Percentiles rank a stretch among this genome's conserved stretches.
These are phyloP conservation scores for Lasiosphaeria ovina DNA, from an alignment of 495 filamentous ascomycete genomes.

Conservation along the genomic window DNA sequence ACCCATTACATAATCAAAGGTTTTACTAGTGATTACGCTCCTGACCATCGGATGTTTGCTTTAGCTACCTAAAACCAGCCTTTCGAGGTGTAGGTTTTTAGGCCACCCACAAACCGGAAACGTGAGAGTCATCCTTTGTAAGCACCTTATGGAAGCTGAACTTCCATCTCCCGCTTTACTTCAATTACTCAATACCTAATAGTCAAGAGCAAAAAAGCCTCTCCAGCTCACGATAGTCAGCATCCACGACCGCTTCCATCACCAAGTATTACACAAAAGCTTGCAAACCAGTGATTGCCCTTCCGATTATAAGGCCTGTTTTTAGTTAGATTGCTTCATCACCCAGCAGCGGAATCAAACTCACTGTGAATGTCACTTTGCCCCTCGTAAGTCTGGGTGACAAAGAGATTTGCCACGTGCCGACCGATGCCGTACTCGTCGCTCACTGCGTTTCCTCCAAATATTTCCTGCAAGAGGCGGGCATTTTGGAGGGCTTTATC, in stretches of 20 bases:
- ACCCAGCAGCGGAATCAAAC: conserved; percentile 30
- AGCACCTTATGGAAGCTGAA: no score
- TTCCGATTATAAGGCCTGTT: conserved; percentile 58
- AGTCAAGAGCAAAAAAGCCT: not conserved
- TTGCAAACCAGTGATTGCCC: conserved; percentile 60
- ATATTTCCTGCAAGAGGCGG: conserved; percentile 83
- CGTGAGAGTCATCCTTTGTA: no score
- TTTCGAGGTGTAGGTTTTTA: no score
- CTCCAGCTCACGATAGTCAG: not conserved
- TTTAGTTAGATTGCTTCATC: conserved; percentile 11
- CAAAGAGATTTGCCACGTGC: conserved; percentile 94
- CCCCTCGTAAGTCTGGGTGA: conserved; percentile 96
- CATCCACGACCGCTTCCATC: not conserved
- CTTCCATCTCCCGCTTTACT: no score
- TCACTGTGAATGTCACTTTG: conserved; percentile 94
- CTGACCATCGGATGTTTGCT: no score
- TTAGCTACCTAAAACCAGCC: no score
- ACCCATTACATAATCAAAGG: conserved; percentile 5
- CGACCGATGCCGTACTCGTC: conserved; percentile 94
- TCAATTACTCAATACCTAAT: no score
- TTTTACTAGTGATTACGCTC: no score
- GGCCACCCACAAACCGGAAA: no score
- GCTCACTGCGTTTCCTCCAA: conserved; percentile 94
- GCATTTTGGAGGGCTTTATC: conserved; percentile 82
- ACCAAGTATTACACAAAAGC: conserved; percentile 47